phyloP scores from a whole-genome alignment of 176 grass and related monocot genomes.

The Cocos nucifera region DNA sequence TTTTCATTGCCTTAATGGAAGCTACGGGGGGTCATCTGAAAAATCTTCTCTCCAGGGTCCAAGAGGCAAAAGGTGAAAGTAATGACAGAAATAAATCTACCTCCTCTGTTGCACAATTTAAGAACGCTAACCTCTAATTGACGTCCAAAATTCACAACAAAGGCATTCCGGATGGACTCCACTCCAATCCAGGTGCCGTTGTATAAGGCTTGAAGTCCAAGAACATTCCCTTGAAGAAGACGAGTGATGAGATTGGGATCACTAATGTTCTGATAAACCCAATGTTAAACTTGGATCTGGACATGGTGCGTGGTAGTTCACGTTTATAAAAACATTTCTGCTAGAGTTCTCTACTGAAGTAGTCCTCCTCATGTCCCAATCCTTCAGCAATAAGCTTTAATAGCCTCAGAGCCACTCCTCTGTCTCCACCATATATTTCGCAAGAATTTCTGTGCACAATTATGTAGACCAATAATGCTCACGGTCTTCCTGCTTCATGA shows the following conservation, averaged over 20 bases:
- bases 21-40: too few species aligned
- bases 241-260: slow-evolving; percentile 67
- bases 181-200: slow-evolving; percentile 38
- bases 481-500: too few species aligned
- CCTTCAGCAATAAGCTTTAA: slow-evolving; percentile 53
- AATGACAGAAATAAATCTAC: too few species aligned
- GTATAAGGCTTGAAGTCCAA: slow-evolving; percentile 44
- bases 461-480: background rate
- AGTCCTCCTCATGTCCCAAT: slow-evolving; percentile 33
- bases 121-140: slow-evolving; percentile 27
- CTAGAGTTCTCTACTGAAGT: slow-evolving; percentile 48
- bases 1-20: too few species aligned
- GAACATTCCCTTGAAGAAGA: slow-evolving; percentile 36
- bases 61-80: too few species aligned
- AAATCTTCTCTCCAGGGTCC: too few species aligned
- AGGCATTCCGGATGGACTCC: slow-evolving; percentile 22
- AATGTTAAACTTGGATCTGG: slow-evolving; percentile 49
- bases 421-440: slow-evolving; percentile 31
- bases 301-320: slow-evolving; percentile 57
- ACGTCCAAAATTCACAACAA: slow-evolving; percentile 42
- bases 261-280: slow-evolving; percentile 55
- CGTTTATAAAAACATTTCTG: slow-evolving; percentile 46
- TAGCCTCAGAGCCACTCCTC: slow-evolving; percentile 38
- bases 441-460: slow-evolving; percentile 16
- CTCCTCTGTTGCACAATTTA: too few species aligned